These are phyloP conservation scores for Pythium diclinum DNA, from an alignment of 352 stramenopile species.

Conservation along the genomic window DNA sequence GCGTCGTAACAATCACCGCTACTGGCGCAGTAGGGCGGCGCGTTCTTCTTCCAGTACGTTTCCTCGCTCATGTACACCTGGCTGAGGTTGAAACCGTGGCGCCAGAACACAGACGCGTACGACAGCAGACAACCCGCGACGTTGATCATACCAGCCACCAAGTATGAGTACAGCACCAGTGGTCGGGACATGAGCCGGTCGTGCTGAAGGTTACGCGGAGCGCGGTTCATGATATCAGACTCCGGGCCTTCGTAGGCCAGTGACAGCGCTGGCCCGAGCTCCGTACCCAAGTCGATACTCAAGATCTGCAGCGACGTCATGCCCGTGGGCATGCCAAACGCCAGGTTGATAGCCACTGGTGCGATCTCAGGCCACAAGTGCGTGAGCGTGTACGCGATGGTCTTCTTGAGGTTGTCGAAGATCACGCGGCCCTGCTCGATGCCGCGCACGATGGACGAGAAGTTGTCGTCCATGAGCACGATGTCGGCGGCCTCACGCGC, in stretches of 20 bases:
- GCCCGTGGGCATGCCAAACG: constrained; percentile 73
- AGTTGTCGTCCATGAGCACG: constrained; percentile 95
- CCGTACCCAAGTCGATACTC: constrained; percentile 84
- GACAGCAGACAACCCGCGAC: constrained; percentile 40
- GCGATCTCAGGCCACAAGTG: constrained; percentile 82
- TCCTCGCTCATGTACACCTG: constrained; percentile 38
- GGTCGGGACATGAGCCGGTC: constrained; percentile 78
- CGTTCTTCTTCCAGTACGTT: constrained; percentile 27
- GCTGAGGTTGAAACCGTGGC: constrained; percentile 29
- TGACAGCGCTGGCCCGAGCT: constrained; percentile 88
- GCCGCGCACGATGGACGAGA: constrained; percentile 91
- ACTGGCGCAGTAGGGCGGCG: no score
- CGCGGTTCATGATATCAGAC: constrained; percentile 76
- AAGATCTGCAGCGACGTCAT: constrained; percentile 90
- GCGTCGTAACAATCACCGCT: constrained; percentile 35
- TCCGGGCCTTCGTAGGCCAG: constrained; percentile 83
- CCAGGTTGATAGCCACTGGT: constrained; percentile 63
- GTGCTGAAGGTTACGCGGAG: constrained; percentile 62
- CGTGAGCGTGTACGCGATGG: constrained; percentile 88
- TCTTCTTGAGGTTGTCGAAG: constrained; percentile 92
- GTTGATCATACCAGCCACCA: constrained; percentile 82
- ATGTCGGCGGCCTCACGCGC: constrained; percentile 93
- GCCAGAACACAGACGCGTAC: constrained; percentile 38
- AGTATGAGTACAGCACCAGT: constrained; percentile 82
- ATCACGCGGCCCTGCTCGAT: constrained; percentile 55